Evolutionary conservation across 2,329 filamentous ascomycete species (phyloP).

Genomic region (Phaeosphaeria sp.): DNA sequence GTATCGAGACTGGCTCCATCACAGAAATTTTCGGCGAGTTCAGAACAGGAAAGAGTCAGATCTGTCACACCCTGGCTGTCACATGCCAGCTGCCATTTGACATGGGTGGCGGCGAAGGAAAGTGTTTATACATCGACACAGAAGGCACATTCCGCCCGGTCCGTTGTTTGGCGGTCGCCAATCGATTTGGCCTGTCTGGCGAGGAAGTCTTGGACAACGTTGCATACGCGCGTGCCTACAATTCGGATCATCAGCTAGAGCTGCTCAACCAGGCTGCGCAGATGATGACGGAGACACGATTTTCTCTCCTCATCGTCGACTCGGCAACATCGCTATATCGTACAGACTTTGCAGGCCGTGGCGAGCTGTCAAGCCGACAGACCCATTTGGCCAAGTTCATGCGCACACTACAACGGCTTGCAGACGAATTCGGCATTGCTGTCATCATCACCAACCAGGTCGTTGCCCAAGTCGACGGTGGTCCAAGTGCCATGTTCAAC

Average conservation of each 20-base stretch:
- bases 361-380: constrained; percentile 92
- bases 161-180: constrained; percentile 87
- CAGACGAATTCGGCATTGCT: constrained; percentile 88
- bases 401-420: constrained; percentile 79
- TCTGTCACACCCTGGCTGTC: constrained; percentile 97
- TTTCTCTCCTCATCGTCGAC: constrained; percentile 94
- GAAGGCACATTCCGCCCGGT: constrained; percentile 95
- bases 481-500: constrained; percentile 97
- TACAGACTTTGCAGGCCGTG: constrained; percentile 95
- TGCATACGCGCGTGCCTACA: constrained; percentile 96
- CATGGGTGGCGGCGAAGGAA: constrained; percentile 98
- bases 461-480: constrained; percentile 96
- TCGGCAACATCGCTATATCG: constrained; percentile 94
- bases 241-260: constrained; percentile 96
- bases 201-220: constrained; percentile 99
- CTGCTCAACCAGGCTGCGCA: constrained; percentile 92
- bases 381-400: constrained; percentile 89
- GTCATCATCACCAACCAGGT: constrained; percentile 99
- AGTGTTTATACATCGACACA: constrained; percentile 98
- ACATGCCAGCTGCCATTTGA: constrained; percentile 98
- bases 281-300: constrained; percentile 99
- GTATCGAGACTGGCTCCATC: constrained; percentile 95
- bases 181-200: constrained; percentile 90
- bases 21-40: constrained; percentile 99
- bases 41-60: constrained; percentile 96